Evolutionary conservation across 2,329 filamentous ascomycete genomes (phyloP).

Genomic region (Phaeosphaeriaceae sp.): DNA sequence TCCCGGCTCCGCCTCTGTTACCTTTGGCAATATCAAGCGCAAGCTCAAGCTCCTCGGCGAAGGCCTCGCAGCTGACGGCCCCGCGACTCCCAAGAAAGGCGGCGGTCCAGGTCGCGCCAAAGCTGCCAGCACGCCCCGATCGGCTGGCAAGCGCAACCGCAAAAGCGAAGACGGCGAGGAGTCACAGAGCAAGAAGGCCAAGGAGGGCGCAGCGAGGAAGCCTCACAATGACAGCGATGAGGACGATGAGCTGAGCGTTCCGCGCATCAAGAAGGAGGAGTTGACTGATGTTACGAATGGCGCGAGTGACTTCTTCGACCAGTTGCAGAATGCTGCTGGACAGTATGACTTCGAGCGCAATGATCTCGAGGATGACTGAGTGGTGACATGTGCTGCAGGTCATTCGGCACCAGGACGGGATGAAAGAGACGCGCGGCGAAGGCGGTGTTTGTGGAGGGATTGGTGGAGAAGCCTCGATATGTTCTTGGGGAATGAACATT

Average conservation of each 20-base stretch:
- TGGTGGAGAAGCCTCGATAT: background rate
- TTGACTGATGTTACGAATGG: background rate
- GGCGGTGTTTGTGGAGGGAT: background rate
- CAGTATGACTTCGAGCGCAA: background rate
- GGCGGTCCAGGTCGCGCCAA: background rate
- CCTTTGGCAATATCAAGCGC: slow-evolving; percentile 40
- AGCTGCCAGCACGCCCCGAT: slow-evolving; percentile 14
- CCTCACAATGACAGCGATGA: slow-evolving; percentile 10
- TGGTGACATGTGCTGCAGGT: background rate
- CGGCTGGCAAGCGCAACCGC: slow-evolving; percentile 18
- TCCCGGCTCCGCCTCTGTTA: slow-evolving; percentile 30
- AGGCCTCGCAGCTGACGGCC: background rate
- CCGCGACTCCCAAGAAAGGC: slow-evolving; percentile 35
- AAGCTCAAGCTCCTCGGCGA: slow-evolving; percentile 35
- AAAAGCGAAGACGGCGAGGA: slow-evolving; percentile 2
- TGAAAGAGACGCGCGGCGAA: background rate
- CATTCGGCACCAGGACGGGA: background rate
- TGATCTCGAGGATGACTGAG: background rate
- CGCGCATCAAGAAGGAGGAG: slow-evolving; percentile 30
- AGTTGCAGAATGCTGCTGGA: background rate
- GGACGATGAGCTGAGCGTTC: slow-evolving; percentile 21
- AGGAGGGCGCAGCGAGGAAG: slow-evolving; percentile 9
- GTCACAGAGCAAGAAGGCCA: slow-evolving; percentile 19
- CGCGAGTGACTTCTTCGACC: background rate
- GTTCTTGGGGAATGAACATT: background rate